Evolutionary conservation across 805 yeast species (phyloP).

Genomic region (Kregervanrija delftensis): DNA sequence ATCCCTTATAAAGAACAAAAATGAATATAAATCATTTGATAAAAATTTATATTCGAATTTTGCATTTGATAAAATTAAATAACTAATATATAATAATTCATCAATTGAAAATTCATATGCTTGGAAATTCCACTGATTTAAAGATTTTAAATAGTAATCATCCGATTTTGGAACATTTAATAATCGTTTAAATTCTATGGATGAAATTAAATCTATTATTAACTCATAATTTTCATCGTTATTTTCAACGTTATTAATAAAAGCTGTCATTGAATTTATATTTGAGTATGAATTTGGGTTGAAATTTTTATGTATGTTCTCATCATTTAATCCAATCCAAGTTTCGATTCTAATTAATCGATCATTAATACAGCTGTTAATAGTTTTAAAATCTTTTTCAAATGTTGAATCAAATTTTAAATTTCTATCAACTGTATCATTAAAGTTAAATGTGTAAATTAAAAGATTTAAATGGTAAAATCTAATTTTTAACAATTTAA

Average conservation of each 20-base stretch:
- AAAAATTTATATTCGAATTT: not conserved
- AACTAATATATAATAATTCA: conserved; percentile 59
- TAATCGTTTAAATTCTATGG: conserved; percentile 24
- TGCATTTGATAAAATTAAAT: conserved; percentile 37
- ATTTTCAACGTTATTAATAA: conserved; percentile 8
- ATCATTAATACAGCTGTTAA: conserved; percentile 10
- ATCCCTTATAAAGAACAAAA: conserved; percentile 64
- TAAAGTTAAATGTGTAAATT: conserved; percentile 10
- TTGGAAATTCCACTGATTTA: conserved; percentile 62
- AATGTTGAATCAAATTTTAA: conserved; percentile 4
- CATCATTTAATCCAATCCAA: conserved; percentile 34
- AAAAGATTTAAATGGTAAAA: conserved; percentile 24
- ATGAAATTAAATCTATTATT: conserved; percentile 17
- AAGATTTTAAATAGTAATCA: conserved; percentile 24
- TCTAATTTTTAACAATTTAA: conserved; percentile 16
- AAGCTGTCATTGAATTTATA: conserved; percentile 31
- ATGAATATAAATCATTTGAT: conserved; percentile 12
- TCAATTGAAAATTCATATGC: conserved; percentile 60
- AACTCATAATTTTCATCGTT: conserved; percentile 3
- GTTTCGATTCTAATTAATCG: conserved; percentile 32
- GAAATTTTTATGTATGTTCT: conserved; percentile 13
- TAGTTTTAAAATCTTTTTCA: conserved; percentile 2
- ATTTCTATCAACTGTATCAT: not conserved
- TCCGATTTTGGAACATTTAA: conserved; percentile 18
- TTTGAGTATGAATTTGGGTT: not conserved